Conservation (phyloP, 1,284 basidiomycete genomes). For the Ustilago loliicola region DNA sequence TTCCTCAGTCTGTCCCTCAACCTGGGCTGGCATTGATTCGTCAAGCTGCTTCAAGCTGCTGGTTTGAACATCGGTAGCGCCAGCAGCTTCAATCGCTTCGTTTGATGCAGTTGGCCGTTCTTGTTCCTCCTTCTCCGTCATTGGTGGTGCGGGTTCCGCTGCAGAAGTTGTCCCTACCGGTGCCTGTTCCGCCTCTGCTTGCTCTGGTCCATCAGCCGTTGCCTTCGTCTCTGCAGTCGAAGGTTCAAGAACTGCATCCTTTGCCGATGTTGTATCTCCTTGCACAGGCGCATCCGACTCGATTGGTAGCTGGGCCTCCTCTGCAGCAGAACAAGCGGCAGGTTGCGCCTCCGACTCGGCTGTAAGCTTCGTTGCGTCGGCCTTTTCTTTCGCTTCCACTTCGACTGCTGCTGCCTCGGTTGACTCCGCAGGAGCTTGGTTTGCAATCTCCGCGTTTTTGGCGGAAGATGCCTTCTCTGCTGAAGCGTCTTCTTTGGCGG, state of each 20-base stretch:
- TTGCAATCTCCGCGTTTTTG: too few species aligned
- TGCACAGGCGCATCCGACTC: not conserved
- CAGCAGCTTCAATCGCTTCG: not conserved
- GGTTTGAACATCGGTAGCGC: not conserved
- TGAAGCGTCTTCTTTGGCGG: not conserved
- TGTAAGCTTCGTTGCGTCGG: not conserved
- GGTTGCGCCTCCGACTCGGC: not conserved
- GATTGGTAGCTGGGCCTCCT: not conserved
- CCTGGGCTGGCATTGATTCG: not conserved
- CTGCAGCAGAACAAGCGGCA: not conserved
- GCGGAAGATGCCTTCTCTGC: not conserved
- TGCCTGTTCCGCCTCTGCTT: not conserved
- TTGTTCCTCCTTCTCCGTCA: not conserved
- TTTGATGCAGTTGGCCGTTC: not conserved
- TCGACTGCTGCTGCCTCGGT: not conserved
- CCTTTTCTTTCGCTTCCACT: not conserved
- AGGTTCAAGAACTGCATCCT: not conserved
- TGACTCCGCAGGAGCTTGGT: not conserved
- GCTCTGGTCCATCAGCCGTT: not conserved
- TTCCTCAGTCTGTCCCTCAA: not conserved
- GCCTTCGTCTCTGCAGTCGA: not conserved
- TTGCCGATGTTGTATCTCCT: not conserved
- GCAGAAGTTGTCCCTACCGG: not conserved
- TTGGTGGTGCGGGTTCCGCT: not conserved
- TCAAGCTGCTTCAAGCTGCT: not conserved